Percentiles rank a stretch among this genome's conserved stretches.
Evolutionary conservation across 441 rosid genomes (phyloP).

Genomic region (Metrosideros polymorpha): DNA sequence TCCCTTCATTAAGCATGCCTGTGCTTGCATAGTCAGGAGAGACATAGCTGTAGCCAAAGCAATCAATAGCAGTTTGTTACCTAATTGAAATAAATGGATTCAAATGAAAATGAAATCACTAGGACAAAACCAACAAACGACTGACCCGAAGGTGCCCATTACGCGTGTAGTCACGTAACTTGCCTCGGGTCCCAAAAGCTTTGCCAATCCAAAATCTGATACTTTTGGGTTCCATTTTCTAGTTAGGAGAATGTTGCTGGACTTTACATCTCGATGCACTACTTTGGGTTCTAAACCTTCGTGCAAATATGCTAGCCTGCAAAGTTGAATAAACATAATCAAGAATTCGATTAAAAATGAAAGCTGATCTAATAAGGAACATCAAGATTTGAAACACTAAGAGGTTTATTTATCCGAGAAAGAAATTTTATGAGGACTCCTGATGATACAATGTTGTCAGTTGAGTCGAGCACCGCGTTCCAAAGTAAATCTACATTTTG

Average conservation of each 20-base stretch:
- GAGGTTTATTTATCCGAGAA: neutral
- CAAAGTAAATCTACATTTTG: neutral
- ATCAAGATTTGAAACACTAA: neutral
- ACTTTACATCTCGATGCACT: constrained; percentile 95
- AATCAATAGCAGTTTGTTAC: neutral
- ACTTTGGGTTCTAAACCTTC: constrained; percentile 98
- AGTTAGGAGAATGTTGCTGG: constrained; percentile 89
- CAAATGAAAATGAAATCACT: neutral
- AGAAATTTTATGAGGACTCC: neutral
- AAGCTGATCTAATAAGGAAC: neutral
- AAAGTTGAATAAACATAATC: constrained; percentile 5
- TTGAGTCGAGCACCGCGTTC: neutral
- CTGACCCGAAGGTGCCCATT: constrained; percentile 96
- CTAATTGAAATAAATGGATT: neutral
- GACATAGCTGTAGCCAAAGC: constrained; percentile 50
- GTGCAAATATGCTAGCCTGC: constrained; percentile 87
- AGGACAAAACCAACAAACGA: neutral
- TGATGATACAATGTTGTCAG: neutral
- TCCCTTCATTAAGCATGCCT: constrained; percentile 94
- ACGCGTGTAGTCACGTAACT: constrained; percentile 96
- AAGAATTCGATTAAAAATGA: neutral
- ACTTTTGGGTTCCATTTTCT: constrained; percentile 84
- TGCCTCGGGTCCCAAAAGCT: constrained; percentile 80
- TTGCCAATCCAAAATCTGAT: constrained; percentile 95
- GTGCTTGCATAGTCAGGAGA: constrained; percentile 98